Evolutionary conservation across 495 filamentous ascomycete genomes (phyloP).

Genomic region (Aspergillus bridgeri): DNA sequence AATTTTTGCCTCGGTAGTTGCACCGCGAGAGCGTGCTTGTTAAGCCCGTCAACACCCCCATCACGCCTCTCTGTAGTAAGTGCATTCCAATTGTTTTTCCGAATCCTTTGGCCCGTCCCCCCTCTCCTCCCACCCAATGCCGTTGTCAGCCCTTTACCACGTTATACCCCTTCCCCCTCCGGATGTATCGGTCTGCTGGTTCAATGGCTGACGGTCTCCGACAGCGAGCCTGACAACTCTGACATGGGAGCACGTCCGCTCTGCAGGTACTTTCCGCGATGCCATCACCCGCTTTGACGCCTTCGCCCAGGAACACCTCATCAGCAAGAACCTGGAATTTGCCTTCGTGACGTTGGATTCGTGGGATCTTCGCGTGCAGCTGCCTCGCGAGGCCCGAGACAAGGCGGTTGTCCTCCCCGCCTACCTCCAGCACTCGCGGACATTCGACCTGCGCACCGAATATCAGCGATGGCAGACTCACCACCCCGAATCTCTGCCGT

Average conservation of each 20-base stretch:
- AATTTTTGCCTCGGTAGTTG: constrained; percentile 51
- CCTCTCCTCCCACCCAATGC: neutral
- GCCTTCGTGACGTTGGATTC: constrained; percentile 97
- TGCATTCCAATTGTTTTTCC: constrained; percentile 18
- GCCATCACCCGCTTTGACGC: constrained; percentile 91
- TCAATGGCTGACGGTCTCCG: constrained; percentile 32
- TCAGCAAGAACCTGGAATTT: constrained; percentile 83
- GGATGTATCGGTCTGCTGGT: constrained; percentile 20
- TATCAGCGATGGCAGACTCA: constrained; percentile 98
- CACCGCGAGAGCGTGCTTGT: constrained; percentile 94
- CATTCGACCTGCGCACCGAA: constrained; percentile 93
- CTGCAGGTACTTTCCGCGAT: constrained; percentile 93
- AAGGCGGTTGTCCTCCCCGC: constrained; percentile 96
- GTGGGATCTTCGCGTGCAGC: constrained; percentile 97
- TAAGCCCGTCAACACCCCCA: constrained; percentile 97
- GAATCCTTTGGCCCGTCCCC: neutral
- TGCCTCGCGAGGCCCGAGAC: constrained; percentile 94
- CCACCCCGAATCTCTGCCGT: constrained; percentile 94
- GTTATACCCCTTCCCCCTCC: constrained; percentile 7
- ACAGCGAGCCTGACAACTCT: constrained; percentile 93
- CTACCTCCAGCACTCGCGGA: constrained; percentile 94
- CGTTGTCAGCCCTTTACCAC: neutral
- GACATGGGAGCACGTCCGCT: constrained; percentile 98
- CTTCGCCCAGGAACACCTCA: constrained; percentile 85
- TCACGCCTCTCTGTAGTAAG: constrained; percentile 98